These are phyloP conservation scores for Lachancea sp. DNA, from an alignment of 805 yeast species.

Conservation along the genomic window DNA sequence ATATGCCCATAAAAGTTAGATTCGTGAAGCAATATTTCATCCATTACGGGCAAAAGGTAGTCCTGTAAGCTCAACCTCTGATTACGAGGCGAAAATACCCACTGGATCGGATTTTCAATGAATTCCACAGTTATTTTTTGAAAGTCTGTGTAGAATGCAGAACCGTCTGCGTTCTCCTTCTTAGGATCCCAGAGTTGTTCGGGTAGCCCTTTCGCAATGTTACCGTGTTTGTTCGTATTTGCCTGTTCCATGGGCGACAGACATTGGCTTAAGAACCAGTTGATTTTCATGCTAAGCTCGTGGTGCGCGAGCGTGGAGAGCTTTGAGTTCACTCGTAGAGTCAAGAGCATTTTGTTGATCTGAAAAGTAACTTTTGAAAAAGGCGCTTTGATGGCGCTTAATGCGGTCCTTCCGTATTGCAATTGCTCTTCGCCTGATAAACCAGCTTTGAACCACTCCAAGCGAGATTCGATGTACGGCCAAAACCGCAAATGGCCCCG, in stretches of 20 bases:
- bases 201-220: slow-evolving; percentile 5
- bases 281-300: slow-evolving; percentile 12
- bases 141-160: slow-evolving; percentile 4
- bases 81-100: slow-evolving; percentile 6
- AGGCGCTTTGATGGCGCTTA: slow-evolving; percentile 30
- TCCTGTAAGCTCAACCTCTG: slow-evolving; percentile 7
- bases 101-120: slow-evolving; percentile 7
- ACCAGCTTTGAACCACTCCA: slow-evolving; percentile 27
- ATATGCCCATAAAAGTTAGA: slow-evolving; percentile 6
- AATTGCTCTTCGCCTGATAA: slow-evolving; percentile 9
- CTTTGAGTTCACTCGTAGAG: slow-evolving; percentile 17
- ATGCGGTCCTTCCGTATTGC: slow-evolving; percentile 19
- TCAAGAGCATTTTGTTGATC: slow-evolving; percentile 24
- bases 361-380: slow-evolving; percentile 27
- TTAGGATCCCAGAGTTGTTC: slow-evolving; percentile 8
- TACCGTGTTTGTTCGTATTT: slow-evolving; percentile 9
- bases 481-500: slow-evolving; percentile 21
- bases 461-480: slow-evolving; percentile 28
- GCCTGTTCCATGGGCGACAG: slow-evolving; percentile 8
- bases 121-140: slow-evolving; percentile 1
- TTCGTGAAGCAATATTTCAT: slow-evolving; percentile 9
- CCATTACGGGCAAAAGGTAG: slow-evolving; percentile 6
- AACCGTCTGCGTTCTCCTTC: neutral
- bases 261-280: slow-evolving; percentile 6
- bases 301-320: slow-evolving; percentile 25